Evolutionary conservation across 2,329 filamentous ascomycete genomes (phyloP).

Genomic region (Monilinia fructicola): DNA sequence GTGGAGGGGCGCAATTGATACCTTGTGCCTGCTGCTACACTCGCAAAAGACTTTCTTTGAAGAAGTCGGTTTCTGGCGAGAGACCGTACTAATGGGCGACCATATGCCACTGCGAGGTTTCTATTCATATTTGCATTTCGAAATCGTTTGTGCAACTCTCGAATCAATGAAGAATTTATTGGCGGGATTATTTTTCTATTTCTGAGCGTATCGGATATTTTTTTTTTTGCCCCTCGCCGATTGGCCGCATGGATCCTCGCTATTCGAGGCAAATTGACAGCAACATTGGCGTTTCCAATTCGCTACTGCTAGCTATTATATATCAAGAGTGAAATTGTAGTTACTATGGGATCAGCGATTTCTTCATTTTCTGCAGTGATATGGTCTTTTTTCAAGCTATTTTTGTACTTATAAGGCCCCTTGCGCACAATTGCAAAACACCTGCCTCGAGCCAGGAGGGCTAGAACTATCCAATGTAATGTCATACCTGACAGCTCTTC

Average conservation of each 20-base stretch:
- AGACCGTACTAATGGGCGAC: slow-evolving; percentile 19
- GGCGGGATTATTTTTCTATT: slow-evolving; percentile 12
- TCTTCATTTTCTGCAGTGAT: background rate
- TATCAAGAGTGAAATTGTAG: background rate
- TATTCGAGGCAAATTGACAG: background rate
- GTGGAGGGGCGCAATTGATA: slow-evolving; percentile 9
- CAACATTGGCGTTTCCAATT: background rate
- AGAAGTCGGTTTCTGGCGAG: slow-evolving; percentile 13
- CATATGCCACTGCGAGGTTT: slow-evolving; percentile 23
- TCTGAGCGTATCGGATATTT: slow-evolving; percentile 7
- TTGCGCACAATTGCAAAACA: no score
- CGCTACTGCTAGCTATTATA: background rate
- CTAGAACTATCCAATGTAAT: no score
- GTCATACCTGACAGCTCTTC: background rate
- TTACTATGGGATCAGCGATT: background rate
- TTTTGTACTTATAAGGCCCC: no score
- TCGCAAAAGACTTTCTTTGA: slow-evolving; percentile 19
- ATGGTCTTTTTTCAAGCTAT: no score
- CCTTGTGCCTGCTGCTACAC: slow-evolving; percentile 21
- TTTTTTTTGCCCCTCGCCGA: slow-evolving; percentile 16
- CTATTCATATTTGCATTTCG: slow-evolving; percentile 37
- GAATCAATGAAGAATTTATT: no score
- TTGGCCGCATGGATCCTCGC: background rate
- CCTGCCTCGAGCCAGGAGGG: no score
- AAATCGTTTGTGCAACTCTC: background rate